Evolutionary conservation across 2,329 filamentous ascomycete species (phyloP).

Genomic region (Helicocarpus griseus): DNA sequence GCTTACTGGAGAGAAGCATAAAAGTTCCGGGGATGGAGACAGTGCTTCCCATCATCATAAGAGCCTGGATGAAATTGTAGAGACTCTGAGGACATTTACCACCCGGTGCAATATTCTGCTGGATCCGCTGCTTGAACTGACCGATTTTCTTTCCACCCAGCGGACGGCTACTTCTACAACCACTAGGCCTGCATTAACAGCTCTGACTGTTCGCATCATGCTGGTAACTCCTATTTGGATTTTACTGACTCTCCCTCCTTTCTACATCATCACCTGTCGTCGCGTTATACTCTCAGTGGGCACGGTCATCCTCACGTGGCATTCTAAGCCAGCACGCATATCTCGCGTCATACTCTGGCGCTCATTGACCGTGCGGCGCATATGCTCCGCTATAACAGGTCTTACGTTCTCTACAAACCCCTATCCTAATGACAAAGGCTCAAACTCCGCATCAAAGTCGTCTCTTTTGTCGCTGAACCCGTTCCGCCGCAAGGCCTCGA

Average conservation of each 20-base stretch:
- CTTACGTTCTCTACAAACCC: constrained; percentile 34
- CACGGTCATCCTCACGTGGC: constrained; percentile 81
- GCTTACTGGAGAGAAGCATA: constrained; percentile 57
- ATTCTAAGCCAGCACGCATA: constrained; percentile 76
- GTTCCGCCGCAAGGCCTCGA: constrained; percentile 28
- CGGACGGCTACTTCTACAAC: constrained; percentile 84
- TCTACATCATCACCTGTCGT: constrained; percentile 76
- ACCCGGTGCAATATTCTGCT: constrained; percentile 84
- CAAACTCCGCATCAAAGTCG: constrained; percentile 19
- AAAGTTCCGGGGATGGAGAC: constrained; percentile 46
- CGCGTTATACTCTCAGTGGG: constrained; percentile 77
- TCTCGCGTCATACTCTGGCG: constrained; percentile 85
- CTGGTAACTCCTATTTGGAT: constrained; percentile 86
- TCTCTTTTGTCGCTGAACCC: constrained; percentile 21
- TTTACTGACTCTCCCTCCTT: constrained; percentile 66
- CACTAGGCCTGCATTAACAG: constrained; percentile 78
- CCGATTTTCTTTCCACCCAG: constrained; percentile 87
- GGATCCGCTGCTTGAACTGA: constrained; percentile 78
- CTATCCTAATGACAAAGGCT: constrained; percentile 6
- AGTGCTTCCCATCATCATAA: constrained; percentile 73
- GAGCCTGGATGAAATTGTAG: constrained; percentile 93
- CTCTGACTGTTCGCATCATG: constrained; percentile 79
- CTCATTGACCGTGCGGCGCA: constrained; percentile 61
- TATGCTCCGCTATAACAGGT: constrained; percentile 67
- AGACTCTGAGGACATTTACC: constrained; percentile 83